Evolutionary conservation across 2,329 filamentous ascomycete species (phyloP), one percentile per base, ranked within the genome.

Genomic region (Aspergillus vadensis): DNA sequence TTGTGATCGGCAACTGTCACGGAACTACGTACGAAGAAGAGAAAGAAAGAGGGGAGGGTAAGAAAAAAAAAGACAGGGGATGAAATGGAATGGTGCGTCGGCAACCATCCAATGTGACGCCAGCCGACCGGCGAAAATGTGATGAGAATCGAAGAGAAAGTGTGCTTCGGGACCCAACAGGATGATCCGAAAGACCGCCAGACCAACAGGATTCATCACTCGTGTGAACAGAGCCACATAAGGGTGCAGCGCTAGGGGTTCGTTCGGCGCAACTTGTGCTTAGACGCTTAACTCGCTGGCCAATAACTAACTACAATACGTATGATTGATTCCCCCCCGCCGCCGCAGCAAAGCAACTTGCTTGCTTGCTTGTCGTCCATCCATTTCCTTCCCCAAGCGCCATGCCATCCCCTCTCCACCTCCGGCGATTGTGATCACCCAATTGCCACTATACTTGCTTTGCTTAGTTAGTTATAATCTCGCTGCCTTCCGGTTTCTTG

Each of bases 61-160:
- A 32, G 30, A 7, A 27, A 30, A 30, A 30, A 30, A 12, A 12
- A 30, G 9, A 36, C 32, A 36, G 32, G 32, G 32, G 32, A 36
- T 36, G 32, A 12, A 36, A 36, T 6, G 41, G 19, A 36, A 36
- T 14, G 41, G 25, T 36, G 49, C 30, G 17, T 54, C 43, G 41
- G 60, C 53, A 36, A 39, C 54, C 44, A 53, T 51, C 55, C 41
- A 59, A 57, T 63, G 65, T 66, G 66, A 68, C 60, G 53, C 55
- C 32, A 55, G 60, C 55, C 52, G 60, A 55, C 49, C 39, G 48
- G 62, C 25, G 64, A 36, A 36, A 36, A 61, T 69, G 67, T 69
- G 67, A 69, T 59, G 64, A 63, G 59, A 64, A 57, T 36, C 32
- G 12, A 14, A 14, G 32, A 36, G 32, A 15, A 32, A 14, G 32